These are phyloP conservation scores for Leptographium flavum DNA, from an alignment of 2,329 filamentous ascomycete genomes.

Conservation along the genomic window DNA sequence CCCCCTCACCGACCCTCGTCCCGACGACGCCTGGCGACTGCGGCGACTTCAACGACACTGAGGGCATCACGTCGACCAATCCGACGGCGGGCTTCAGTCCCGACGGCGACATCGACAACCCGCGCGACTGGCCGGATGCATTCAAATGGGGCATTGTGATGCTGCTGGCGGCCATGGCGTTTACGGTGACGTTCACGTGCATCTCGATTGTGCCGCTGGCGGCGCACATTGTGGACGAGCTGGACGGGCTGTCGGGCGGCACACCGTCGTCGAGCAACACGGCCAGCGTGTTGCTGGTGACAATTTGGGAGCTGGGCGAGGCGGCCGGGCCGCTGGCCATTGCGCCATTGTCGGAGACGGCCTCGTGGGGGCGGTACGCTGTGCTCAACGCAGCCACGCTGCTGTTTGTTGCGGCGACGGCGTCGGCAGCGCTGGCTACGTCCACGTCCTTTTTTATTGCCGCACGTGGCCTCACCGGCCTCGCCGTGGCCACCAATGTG, in stretches of 20 bases:
- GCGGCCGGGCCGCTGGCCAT: slow-evolving; percentile 45
- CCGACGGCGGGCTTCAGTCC: background rate
- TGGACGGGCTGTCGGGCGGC: slow-evolving; percentile 15
- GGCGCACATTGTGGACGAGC: slow-evolving; percentile 33
- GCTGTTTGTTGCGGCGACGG: slow-evolving; percentile 33
- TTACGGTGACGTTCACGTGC: slow-evolving; percentile 46
- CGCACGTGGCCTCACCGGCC: slow-evolving; percentile 51
- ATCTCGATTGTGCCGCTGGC: slow-evolving; percentile 41
- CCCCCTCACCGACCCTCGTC: background rate
- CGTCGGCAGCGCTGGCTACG: slow-evolving; percentile 21
- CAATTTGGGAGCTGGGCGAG: slow-evolving; percentile 56
- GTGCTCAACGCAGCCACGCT: slow-evolving; percentile 39
- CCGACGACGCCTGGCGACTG: background rate
- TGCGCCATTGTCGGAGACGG: slow-evolving; percentile 47
- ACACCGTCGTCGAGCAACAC: slow-evolving; percentile 23
- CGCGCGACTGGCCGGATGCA: slow-evolving; percentile 33
- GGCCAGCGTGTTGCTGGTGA: slow-evolving; percentile 47
- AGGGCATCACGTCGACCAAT: background rate
- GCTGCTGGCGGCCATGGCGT: slow-evolving; percentile 38
- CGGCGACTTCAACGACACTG: background rate
- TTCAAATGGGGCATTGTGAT: slow-evolving; percentile 41
- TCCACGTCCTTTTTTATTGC: slow-evolving; percentile 47
- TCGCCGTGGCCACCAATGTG: slow-evolving; percentile 48
- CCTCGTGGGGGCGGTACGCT: slow-evolving; percentile 32
- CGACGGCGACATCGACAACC: slow-evolving; percentile 30